Evolutionary conservation across 306 rosid species (phyloP), one percentile per base, ranked within the genome.

Genomic region (Datisca glomerata): DNA sequence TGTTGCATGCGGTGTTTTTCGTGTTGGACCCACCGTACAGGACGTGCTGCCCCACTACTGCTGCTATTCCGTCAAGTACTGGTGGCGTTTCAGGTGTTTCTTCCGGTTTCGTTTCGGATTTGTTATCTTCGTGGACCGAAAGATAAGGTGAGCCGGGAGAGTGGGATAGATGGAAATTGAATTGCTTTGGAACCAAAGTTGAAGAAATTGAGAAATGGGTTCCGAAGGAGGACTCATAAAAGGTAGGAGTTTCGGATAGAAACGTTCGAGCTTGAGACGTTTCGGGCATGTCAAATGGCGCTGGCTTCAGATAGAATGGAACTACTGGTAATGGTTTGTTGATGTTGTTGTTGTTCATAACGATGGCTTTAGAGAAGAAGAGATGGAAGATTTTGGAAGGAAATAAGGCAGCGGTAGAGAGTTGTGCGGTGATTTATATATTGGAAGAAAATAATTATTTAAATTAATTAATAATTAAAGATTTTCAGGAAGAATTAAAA

Each of bases 11-110:
- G 18, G 14, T 5, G 6, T 4, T 7, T 4, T 16, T 53, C 4
- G 14, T 17, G 25, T 12, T 24, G 25, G 12, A 11, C 4, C 32
- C 42, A n/a, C 96, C 96, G 40, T 53, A 80, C 13, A 85, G 79
- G 0, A 85, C 56, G 45, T 62, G 67, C 24, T 81, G 67, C 6
- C 96, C 96, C 1, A 85, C 96, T 2, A 85, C 72, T 2, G 85
- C 96, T 1, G 82, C 96, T 49, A 85, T 85, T 42, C 96, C 96
- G 44, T 85, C 96, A 1, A 80, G 78, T 18, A 54, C 32, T 7
- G 60, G 68, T 17, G 41, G 50, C 9, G 36, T 7, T 2, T 31
- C 36, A 11, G 18, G n/a, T n/a, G n/a, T n/a, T n/a, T 6, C 43
- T 1, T 43, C 27, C 41, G 11, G 61, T 14, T 21, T 18, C 24